Conservation (phyloP, 345 rosid species). For the Clausena lansium region DNA sequence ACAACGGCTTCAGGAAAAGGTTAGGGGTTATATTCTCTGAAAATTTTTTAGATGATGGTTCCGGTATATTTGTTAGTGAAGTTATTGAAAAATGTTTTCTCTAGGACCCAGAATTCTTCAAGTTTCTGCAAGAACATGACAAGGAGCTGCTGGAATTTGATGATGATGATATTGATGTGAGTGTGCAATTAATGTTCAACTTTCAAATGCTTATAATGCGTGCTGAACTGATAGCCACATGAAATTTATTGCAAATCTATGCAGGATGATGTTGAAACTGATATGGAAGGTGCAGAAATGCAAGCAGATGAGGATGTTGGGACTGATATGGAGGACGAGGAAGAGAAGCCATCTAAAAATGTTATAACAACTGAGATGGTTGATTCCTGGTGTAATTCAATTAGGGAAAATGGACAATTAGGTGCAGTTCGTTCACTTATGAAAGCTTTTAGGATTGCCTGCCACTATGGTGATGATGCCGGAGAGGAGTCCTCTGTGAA, state of each 20-base stretch:
- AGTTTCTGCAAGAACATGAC: conserved; percentile 76
- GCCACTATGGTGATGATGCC: conserved; percentile 92
- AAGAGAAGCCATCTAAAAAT: conserved; percentile 45
- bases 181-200: conserved; percentile 12
- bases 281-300: conserved; percentile 42
- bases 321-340: conserved; percentile 28
- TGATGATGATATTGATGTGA: conserved; percentile 73
- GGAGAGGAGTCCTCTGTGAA: conserved; percentile 58
- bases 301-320: conserved; percentile 33
- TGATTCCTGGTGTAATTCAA: conserved; percentile 70
- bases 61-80: background rate
- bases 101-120: conserved; percentile 85
- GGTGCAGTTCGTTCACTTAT: conserved; percentile 70
- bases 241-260: conserved; percentile 9
- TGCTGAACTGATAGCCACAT: background rate
- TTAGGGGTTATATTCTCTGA: conserved; percentile 11
- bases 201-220: conserved; percentile 3
- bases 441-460: conserved; percentile 90
- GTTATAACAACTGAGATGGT: conserved; percentile 70
- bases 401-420: conserved; percentile 52
- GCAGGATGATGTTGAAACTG: conserved; percentile 57
- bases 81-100: conserved; percentile 2
- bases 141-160: conserved; percentile 72
- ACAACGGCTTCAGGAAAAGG: conserved; percentile 67
- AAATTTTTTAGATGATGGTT: background rate